Evolutionary conservation across 2,329 filamentous ascomycete genomes (phyloP), one percentile per base, ranked within the genome.

Genomic region (Ophiocordyceps sinensis): DNA sequence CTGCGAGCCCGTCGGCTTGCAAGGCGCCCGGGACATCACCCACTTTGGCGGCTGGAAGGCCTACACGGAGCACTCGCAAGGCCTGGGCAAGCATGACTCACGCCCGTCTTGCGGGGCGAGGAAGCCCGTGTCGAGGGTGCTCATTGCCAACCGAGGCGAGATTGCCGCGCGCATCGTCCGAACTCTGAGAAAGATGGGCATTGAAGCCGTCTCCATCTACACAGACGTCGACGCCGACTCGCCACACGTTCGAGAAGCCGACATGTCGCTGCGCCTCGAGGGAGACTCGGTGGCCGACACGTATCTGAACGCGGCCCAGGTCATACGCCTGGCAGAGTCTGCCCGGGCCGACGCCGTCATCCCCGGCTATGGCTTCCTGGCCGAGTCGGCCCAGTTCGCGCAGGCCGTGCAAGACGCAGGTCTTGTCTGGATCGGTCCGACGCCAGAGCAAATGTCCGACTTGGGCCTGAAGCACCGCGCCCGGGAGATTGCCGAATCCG

Each of bases 71-170:
- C 23, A 26, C 9, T 26, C 23, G 31, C 37, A 45, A 23, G 14
- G 41, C 13, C 23, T 37, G n/a, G 38, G 32, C 21, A 28, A 26
- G 17, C 7, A 31, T 13, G 35, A 17, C 42, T 14, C 32, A 11
- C 28, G 21, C 14, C 28, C n/a, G 29, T 43, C 42, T n/a, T 17
- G 41, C 13, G 38, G 28, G 9, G n/a, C 14, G 12, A 28, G 13
- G 15, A 42, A 36, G 9, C 4, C 29, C 4, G 51, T 60, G 13
- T 53, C 49, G 5, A 53, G 45, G 11, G 49, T 62, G n/a, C 65
- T 86, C 1, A 82, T 86, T 48, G 82, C 82, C 10, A 87, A 86
- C 53, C 69, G 82, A 47, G 82, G 81, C 45, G 81, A 85, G 52
- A 85, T 85, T 48, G 82, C 82, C 19, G 63, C 84, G 58, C 74